phyloP scores from a whole-genome alignment of 768 basidiomycete species.

The Leucogyrophana mollusca region DNA sequence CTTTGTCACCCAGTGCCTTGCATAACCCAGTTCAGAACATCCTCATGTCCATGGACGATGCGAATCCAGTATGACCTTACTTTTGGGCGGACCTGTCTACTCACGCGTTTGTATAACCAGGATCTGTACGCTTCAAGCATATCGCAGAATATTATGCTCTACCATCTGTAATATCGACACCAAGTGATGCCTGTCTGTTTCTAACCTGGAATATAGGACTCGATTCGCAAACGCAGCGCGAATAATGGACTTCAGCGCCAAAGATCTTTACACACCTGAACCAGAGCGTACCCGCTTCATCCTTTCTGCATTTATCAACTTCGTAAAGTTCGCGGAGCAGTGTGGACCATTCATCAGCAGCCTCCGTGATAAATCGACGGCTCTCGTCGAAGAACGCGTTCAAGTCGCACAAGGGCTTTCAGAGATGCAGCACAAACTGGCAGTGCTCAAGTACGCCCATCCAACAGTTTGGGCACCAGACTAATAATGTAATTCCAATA shows the following conservation, averaged over 20 bases:
- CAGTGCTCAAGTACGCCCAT: constrained; percentile 51
- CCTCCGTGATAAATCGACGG: constrained; percentile 59
- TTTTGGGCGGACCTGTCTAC: not conserved
- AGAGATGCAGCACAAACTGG: constrained; percentile 51
- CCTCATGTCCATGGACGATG: constrained; percentile 47
- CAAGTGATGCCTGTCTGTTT: not conserved
- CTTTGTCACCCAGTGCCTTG: constrained; percentile 56
- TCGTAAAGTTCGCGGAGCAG: constrained; percentile 86
- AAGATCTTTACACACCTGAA: constrained; percentile 73
- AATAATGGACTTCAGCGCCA: constrained; percentile 74
- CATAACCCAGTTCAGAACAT: constrained; percentile 57
- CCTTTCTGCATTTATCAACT: constrained; percentile 90
- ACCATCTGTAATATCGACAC: constrained; percentile 66
- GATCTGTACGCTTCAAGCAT: constrained; percentile 65
- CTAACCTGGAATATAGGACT: constrained; percentile 37
- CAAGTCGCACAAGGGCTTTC: constrained; percentile 47
- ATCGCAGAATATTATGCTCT: constrained; percentile 60
- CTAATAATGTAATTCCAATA: constrained; percentile 22
- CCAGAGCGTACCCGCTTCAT: constrained; percentile 69
- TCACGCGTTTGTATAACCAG: constrained; percentile 33
- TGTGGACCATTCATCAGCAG: constrained; percentile 58
- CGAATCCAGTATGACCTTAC: constrained; percentile 48
- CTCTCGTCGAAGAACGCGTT: constrained; percentile 61
- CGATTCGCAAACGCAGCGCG: constrained; percentile 73
- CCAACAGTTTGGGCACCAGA: not conserved